A percentile compares a stretch with the other conserved stretches of the same genome.
phyloP scores from a whole-genome alignment of 2,329 filamentous ascomycete species.

The Beauveria asiatica region DNA sequence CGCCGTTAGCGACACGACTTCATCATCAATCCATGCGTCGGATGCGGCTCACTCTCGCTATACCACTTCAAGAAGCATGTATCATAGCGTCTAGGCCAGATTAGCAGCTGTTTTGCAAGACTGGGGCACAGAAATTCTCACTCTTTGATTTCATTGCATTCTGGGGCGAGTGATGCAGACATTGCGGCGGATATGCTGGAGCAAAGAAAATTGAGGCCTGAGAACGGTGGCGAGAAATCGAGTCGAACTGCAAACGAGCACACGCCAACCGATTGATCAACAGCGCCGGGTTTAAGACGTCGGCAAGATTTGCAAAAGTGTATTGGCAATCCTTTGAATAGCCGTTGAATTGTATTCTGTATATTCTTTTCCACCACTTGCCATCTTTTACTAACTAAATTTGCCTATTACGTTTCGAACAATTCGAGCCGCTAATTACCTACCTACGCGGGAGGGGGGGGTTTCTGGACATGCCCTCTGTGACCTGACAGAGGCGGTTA shows the following conservation, averaged over 20 bases:
- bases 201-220: neutral
- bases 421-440: constrained; percentile 3
- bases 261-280: neutral
- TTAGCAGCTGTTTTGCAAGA: neutral
- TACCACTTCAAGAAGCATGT: constrained; percentile 99
- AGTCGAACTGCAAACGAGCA: constrained; percentile 5
- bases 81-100: constrained; percentile 67
- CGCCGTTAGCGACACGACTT: constrained; percentile 2
- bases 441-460: too few species aligned
- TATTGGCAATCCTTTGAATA: too few species aligned
- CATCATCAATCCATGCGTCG: constrained; percentile 10
- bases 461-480: too few species aligned
- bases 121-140: constrained; percentile 34
- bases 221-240: constrained; percentile 6
- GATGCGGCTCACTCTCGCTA: constrained; percentile 70
- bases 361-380: neutral
- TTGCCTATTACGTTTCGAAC: neutral
- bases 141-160: constrained; percentile 96
- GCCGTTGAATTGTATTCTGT: neutral
- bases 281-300: neutral
- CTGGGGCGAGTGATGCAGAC: constrained; percentile 89
- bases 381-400: neutral
- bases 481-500: too few species aligned
- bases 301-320: neutral
- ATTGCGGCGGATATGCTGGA: constrained; percentile 38